phyloP scores from a whole-genome alignment of 2,329 filamentous ascomycete species.

The Beauveria sp. region DNA sequence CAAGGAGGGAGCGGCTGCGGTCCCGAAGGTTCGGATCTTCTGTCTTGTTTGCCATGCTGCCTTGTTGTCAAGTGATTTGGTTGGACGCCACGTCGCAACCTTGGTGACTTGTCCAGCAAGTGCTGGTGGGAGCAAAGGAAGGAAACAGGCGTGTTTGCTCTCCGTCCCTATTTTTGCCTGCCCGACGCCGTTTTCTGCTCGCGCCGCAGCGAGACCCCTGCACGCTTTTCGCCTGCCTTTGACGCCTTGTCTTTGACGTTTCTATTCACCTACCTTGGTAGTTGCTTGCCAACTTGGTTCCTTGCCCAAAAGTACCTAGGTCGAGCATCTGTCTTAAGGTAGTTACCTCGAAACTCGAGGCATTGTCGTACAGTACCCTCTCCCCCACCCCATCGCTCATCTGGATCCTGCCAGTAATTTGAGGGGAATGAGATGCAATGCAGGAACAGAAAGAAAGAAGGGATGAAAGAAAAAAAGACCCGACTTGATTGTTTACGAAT shows the following conservation, averaged over 20 bases:
- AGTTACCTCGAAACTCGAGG: too few relatives aligned
- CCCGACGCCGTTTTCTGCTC: slow-evolving; percentile 11
- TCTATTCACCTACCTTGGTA: too few relatives aligned
- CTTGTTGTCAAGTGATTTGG: background rate
- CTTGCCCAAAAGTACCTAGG: too few relatives aligned
- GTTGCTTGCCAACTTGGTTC: too few relatives aligned
- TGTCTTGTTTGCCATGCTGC: background rate
- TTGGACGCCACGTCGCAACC: background rate
- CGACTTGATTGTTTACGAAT: background rate
- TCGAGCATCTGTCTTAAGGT: too few relatives aligned
- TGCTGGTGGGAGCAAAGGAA: background rate
- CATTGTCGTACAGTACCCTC: too few relatives aligned
- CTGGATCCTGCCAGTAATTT: too few relatives aligned
- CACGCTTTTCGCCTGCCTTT: background rate
- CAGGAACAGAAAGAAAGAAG: too few relatives aligned
- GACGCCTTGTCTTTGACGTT: too few relatives aligned
- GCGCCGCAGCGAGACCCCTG: slow-evolving; percentile 4
- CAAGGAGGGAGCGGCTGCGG: background rate
- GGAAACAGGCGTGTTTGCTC: background rate
- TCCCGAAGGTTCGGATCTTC: background rate
- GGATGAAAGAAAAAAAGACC: too few relatives aligned
- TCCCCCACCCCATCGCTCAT: too few relatives aligned
- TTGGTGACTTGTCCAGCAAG: background rate
- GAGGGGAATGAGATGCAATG: too few relatives aligned
- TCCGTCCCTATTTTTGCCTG: background rate